Evolutionary conservation across 2,329 filamentous ascomycete genomes (phyloP).

Genomic region (Thelonectria discophora): DNA sequence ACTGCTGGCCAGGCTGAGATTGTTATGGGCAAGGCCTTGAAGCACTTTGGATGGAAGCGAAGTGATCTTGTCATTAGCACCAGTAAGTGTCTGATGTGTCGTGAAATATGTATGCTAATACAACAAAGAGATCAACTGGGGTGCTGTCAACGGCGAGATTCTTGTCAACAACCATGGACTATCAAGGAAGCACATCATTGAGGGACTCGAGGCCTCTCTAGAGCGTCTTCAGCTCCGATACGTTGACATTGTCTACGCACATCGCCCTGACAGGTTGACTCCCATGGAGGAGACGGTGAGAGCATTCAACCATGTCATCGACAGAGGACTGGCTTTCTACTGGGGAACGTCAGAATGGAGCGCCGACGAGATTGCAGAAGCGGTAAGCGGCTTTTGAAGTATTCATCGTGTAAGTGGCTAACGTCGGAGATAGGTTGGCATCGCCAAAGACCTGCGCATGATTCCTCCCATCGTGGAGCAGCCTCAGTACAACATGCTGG

Average conservation of each 20-base stretch:
- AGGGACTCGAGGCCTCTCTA: conserved; percentile 64
- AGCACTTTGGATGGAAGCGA: conserved; percentile 67
- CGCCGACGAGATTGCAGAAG: conserved; percentile 72
- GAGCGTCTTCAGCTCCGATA: conserved; percentile 65
- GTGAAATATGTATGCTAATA: conserved; percentile 13
- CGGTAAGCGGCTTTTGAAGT: conserved; percentile 42
- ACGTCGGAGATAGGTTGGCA: conserved; percentile 53
- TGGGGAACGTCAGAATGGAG: conserved; percentile 72
- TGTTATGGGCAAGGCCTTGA: conserved; percentile 70
- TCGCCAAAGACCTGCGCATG: conserved; percentile 66
- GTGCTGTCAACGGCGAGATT: conserved; percentile 66
- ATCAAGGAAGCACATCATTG: conserved; percentile 72
- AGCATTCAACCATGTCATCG: conserved; percentile 75
- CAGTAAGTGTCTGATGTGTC: conserved; percentile 49
- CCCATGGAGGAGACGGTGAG: conserved; percentile 77
- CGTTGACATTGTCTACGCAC: conserved; percentile 75
- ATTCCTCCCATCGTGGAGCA: conserved; percentile 73
- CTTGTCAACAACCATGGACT: conserved; percentile 72
- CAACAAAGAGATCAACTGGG: conserved; percentile 68
- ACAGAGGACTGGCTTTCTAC: conserved; percentile 74
- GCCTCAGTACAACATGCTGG: conserved; percentile 72
- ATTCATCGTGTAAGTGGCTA: conserved; percentile 18
- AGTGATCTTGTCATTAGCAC: conserved; percentile 68
- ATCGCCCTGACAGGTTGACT: conserved; percentile 72
- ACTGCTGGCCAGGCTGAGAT: conserved; percentile 69